Evolutionary conservation across 2,329 filamentous ascomycete species (phyloP), one percentile per base, ranked within the genome.

Genomic region (Hypoxylon sp.): DNA sequence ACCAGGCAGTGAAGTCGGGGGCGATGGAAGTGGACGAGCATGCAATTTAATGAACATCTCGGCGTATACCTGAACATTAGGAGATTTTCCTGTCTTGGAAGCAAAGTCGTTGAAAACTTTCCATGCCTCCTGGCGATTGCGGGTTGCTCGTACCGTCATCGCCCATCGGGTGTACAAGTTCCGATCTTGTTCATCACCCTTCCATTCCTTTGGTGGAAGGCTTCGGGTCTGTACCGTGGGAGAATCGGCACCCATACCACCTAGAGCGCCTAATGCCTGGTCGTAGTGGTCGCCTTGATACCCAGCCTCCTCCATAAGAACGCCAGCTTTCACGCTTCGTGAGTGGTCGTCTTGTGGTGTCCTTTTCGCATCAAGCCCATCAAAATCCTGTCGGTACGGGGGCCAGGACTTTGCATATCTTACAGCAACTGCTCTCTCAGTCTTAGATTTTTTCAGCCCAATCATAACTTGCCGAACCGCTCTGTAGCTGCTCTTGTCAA

Each of bases 61-160:
- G 6, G 82, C 81, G 73, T 90, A 91, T 52, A 90, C 84, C 63
- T 81, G 80, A 64, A 87, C 84, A 47, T 81, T 78, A 4, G 80
- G 81, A 24, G 60, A 26, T 22, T 71, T 33, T 10, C 53, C 66
- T 4, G 62, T 63, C 37, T 65, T 63, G 8, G 70, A 24, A 11
- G 60, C 71, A 53, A 74, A 70, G 3, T 59, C 29, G 13, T 71
- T 75, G 50, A 79, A 78, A 44, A 62, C 73, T 22, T 66, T 67
- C 89, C 89, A 91, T 3, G 89, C 89, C 74, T 91, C 89, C 63
- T 86, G 83, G 0, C 85, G 80, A 72, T 90, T 89, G 24, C 89
- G 83, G 4, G 89, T 91, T 0, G 88, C 84, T 67, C 81, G 82
- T 44, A 91, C 83, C 29, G 83, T 84, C 64, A 86, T 85, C 37